Percentiles rank a stretch among this genome's conserved stretches.
phyloP scores from a whole-genome alignment of 768 basidiomycete species.

The Boletus reticuloceps region DNA sequence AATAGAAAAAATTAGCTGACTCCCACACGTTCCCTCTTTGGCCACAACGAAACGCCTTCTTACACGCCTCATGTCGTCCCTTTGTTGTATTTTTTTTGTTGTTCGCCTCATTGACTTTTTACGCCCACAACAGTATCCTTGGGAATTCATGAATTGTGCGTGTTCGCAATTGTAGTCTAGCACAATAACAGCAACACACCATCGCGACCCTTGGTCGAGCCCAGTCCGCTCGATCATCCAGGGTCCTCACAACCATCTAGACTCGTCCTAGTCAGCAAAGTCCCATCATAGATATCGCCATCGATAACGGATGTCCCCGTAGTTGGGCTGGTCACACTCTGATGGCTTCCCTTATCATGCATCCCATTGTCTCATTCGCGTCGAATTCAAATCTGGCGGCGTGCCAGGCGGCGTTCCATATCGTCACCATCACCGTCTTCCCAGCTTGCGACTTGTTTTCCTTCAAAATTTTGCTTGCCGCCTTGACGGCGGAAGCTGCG shows the following conservation, averaged over 20 bases:
- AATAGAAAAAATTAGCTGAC: background rate
- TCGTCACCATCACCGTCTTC: background rate
- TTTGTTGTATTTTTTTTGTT: conserved; percentile 14
- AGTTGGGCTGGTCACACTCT: background rate
- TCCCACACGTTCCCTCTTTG: conserved; percentile 17
- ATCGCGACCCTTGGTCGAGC: conserved; percentile 7
- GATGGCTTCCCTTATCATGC: conserved; percentile 1
- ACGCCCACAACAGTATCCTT: background rate
- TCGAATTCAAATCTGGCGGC: background rate
- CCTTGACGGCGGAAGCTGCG: background rate
- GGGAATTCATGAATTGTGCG: background rate
- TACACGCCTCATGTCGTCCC: conserved; percentile 4
- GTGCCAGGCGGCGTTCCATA: background rate
- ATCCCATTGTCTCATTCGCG: background rate
- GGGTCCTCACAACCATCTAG: background rate
- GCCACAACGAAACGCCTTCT: conserved; percentile 13
- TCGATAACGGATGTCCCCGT: conserved; percentile 11
- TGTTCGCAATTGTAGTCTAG: conserved; percentile 13
- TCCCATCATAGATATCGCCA: conserved; percentile 2
- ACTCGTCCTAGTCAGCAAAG: background rate
- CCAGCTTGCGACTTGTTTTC: background rate
- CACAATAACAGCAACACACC: conserved; percentile 13
- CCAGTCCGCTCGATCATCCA: background rate
- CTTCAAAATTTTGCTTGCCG: background rate
- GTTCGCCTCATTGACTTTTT: background rate